phyloP scores from a whole-genome alignment of 2,329 filamentous ascomycete genomes.

The Coniochaeta hoffmannii region DNA sequence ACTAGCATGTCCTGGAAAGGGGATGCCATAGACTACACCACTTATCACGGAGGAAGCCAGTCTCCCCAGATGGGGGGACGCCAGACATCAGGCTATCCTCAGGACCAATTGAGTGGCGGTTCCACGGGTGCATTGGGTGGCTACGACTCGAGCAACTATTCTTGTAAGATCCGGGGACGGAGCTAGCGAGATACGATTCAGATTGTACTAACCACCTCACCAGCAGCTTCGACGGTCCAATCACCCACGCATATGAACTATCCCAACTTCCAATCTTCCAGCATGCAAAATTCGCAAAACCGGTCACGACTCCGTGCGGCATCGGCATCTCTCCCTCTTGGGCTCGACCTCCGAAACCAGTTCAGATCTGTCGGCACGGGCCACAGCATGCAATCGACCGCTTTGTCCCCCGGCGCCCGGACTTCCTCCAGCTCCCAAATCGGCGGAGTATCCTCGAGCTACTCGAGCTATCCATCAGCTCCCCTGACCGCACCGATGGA shows the following conservation, averaged over 20 bases:
- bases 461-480: constrained; percentile 45
- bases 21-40: constrained; percentile 49
- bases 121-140: constrained; percentile 31
- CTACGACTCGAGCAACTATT: constrained; percentile 45
- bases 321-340: constrained; percentile 36
- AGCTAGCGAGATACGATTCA: not conserved
- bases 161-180: constrained; percentile 31
- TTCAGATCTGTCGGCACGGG: constrained; percentile 29
- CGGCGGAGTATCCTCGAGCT: constrained; percentile 30
- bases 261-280: constrained; percentile 31
- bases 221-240: constrained; percentile 37
- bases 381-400: constrained; percentile 17
- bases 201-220: not conserved
- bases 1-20: constrained; percentile 59
- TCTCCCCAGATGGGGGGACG: constrained; percentile 40
- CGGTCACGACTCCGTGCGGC: constrained; percentile 43
- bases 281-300: constrained; percentile 34
- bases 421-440: constrained; percentile 32
- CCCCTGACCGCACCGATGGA: constrained; percentile 47
- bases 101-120: constrained; percentile 36
- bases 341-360: constrained; percentile 37
- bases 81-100: constrained; percentile 42
- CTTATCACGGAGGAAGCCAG: constrained; percentile 36
- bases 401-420: constrained; percentile 26
- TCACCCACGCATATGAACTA: constrained; percentile 45